A percentile compares a stretch with the other conserved stretches of the same genome.
These are phyloP conservation scores for Plantago rigida DNA, from an alignment of 305 asterid genomes.

Conservation along the genomic window DNA sequence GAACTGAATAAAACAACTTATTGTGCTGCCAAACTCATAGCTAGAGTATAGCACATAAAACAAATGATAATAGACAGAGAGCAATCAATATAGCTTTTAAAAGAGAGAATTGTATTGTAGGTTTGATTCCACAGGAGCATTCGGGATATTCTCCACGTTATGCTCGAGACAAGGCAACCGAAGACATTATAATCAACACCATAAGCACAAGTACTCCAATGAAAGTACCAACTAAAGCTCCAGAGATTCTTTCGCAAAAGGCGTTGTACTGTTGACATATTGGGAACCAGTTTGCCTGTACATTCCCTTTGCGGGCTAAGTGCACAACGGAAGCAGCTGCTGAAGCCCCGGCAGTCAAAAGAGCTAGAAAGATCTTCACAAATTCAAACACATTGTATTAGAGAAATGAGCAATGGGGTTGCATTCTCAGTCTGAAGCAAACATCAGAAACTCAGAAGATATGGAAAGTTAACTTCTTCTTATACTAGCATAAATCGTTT, in stretches of 20 bases:
- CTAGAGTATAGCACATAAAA: no score
- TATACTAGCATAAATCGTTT: no score
- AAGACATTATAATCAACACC: slow-evolving; percentile 48
- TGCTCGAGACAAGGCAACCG: slow-evolving; percentile 46
- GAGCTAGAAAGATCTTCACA: slow-evolving; percentile 46
- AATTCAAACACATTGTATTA: slow-evolving; percentile 7
- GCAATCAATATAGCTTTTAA: no score
- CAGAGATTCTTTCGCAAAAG: slow-evolving; percentile 62
- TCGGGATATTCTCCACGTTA: slow-evolving; percentile 6
- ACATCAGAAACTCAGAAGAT: no score
- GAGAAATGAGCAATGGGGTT: not conserved
- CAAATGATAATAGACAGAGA: no score
- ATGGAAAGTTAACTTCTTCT: not conserved
- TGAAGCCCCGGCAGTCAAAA: slow-evolving; percentile 65
- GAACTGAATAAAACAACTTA: no score
- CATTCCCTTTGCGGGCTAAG: slow-evolving; percentile 73
- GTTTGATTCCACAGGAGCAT: no score
- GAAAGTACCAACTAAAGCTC: slow-evolving; percentile 75
- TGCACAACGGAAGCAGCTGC: slow-evolving; percentile 73
- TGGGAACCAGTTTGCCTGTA: slow-evolving; percentile 45
- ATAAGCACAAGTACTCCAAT: slow-evolving; percentile 49
- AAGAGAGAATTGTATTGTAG: no score
- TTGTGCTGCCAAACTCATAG: no score
- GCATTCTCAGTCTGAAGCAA: not conserved
- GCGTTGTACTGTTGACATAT: slow-evolving; percentile 68